Conservation (phyloP, 345 rosid genomes). For the Aquilaria sinensis region DNA sequence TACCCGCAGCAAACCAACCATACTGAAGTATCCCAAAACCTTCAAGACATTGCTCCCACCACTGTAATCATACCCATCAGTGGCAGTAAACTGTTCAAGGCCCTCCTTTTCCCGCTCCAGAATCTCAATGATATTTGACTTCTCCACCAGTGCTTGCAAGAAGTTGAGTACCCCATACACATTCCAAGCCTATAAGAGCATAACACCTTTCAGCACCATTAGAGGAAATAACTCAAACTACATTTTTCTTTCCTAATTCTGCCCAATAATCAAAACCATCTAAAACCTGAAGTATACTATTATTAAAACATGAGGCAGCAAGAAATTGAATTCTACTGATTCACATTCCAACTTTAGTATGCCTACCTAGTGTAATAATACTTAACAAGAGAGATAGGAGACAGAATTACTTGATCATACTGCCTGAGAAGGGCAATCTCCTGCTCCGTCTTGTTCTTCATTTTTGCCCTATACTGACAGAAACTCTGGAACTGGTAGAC, state of each 20-base stretch:
- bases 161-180: conserved; percentile 97
- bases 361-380: too few relatives aligned
- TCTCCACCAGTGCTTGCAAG: conserved; percentile 97
- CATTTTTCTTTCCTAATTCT: neutral
- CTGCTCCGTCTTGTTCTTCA: conserved; percentile 88
- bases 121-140: conserved; percentile 77
- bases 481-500: conserved; percentile 97
- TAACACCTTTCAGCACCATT: neutral
- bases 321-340: neutral
- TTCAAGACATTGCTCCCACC: conserved; percentile 92
- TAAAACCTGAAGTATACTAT: neutral
- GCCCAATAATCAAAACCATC: neutral
- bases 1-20: conserved; percentile 92
- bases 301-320: neutral
- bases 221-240: neutral
- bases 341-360: too few relatives aligned
- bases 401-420: conserved; percentile 51
- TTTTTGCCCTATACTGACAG: conserved; percentile 93
- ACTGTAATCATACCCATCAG: conserved; percentile 91
- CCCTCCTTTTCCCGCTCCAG: conserved; percentile 94
- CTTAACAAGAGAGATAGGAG: too few relatives aligned
- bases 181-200: conserved; percentile 72
- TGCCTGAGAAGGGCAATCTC: conserved; percentile 80
- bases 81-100: conserved; percentile 86
- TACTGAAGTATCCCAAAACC: conserved; percentile 95